These are phyloP conservation scores for Pseudofabraea citricarpa DNA, from an alignment of 2,329 filamentous ascomycete species.

Conservation along the genomic window DNA sequence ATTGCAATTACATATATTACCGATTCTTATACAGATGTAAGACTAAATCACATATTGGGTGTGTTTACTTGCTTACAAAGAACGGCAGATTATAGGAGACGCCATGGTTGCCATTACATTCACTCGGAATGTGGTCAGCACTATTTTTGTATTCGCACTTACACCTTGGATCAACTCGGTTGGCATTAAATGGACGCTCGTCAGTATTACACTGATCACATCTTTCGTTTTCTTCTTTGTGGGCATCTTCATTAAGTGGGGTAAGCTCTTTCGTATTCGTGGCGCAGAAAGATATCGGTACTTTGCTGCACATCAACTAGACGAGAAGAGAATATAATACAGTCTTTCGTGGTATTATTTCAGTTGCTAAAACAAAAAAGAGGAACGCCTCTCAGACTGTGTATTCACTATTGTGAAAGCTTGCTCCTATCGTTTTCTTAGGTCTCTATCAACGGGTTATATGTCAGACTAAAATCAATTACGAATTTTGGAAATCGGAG, in stretches of 20 bases:
- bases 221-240: constrained; percentile 25
- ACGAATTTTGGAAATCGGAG: no score
- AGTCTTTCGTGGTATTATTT: no score
- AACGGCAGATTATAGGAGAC: constrained; percentile 39
- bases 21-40: constrained; percentile 32
- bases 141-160: constrained; percentile 40
- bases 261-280: constrained; percentile 28
- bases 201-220: constrained; percentile 31
- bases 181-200: constrained; percentile 35
- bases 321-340: no score
- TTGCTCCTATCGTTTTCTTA: no score
- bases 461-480: no score
- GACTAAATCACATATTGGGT: not conserved
- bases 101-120: constrained; percentile 40
- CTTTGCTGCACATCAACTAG: constrained; percentile 22
- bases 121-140: constrained; percentile 37
- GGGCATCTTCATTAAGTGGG: constrained; percentile 27
- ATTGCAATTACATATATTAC: constrained; percentile 34
- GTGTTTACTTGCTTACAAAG: constrained; percentile 5
- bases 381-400: no score
- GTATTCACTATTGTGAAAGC: no score
- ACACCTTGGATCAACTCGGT: constrained; percentile 28
- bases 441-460: no score
- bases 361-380: no score
- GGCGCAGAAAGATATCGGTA: constrained; percentile 29